Base-by-base conservation (phyloP, 768 basidiomycete species). In the Tricholoma sp. region DNA sequence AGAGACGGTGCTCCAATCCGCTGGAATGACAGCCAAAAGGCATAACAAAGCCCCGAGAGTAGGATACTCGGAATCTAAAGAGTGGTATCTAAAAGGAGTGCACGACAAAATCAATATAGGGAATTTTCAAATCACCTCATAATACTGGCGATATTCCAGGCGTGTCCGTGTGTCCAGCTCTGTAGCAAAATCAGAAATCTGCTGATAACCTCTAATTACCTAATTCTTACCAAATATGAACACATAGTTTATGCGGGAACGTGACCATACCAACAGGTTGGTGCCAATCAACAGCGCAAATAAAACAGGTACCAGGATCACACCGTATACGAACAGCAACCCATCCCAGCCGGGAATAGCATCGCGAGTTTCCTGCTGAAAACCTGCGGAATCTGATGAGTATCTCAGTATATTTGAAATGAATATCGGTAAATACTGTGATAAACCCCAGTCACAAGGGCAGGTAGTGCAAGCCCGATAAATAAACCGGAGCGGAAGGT, bases 241-340 rank as follows among this genome's bases (percentile, higher is more conserved):
- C n/a, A 86, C 80, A 63, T 94, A 96, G 66, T 98, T 98, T 62
- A 99, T 93, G 47, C 89, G 79, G 5, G 85, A 75, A 4, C 72
- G 70, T 0, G 82, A 76, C 88, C 91, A 99, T 0, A 86, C 88
- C 18, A 86, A 61, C 4, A 98, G 60, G 66, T 99, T 98, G n/a
- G 89, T 56, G 24, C 91, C 89, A 53, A 98, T 81, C 1, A 97
- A 72, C 32, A 92, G 58, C 1, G 84, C 76, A 64, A 97, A 89
- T 2, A 96, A 59, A 6, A 86, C 76, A 0, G 94, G 94, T 3
- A 97, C 68, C 44, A 84, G 70, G 24, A 96, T 70, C 4, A 86
- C 77, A 0, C 81, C 86, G 65, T 97, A 99, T 17, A 95, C 73
- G 61, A 84, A 86, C 41, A 98, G 72, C 9, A 98, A 71, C 1